Evolutionary conservation across 306 rosid genomes (phyloP), one percentile per base, ranked within the genome.

Genomic region (Adenanthera pavonina): DNA sequence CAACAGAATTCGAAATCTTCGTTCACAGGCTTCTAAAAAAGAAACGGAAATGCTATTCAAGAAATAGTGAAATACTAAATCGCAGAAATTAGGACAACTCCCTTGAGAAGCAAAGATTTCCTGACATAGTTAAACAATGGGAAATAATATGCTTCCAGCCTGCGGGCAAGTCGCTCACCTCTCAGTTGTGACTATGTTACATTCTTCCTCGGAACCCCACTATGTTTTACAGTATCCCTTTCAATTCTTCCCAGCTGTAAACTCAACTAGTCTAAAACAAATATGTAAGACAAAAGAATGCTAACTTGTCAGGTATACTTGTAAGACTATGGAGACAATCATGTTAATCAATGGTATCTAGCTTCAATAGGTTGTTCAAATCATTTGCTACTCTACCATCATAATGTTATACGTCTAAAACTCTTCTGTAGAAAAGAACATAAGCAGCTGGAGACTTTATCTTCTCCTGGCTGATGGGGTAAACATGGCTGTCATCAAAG

Each of bases 351-450:
- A 81, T 46, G 79, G 80, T 75, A 64, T 71, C 62, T 69, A 77
- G 80, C 86, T 84, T 81, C 84, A 78, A 78, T 53, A 48, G 75
- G 76, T 72, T 61, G 73, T 75, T 81, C 51, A 40, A 78, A 75
- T 61, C 77, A 87, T 51, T 75, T 73, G 74, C 81, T 77, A 84
- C 83, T 72, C 87, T 83, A 79, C 48, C 67, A 46, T 57, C n/a
- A 38, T 20, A 68, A 57, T 47, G 85, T 88, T 54, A 72, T 70
- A 47, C 88, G 72, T 90, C 97, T 46, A 78, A 79, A 75, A 89
- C 91, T 88, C 97, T 93, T 91, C 94, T 78, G 91, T 93, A 95
- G 89, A 95, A 95, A 82, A 95, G 96, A 92, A 95, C 98, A 86
- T 95, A 95, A 7, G 97, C 98, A 69, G 98, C 97, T 51, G 98